Evolutionary conservation across 1,284 basidiomycete species (phyloP), one percentile per base, ranked within the genome.

Genomic region (Irpex sp.): DNA sequence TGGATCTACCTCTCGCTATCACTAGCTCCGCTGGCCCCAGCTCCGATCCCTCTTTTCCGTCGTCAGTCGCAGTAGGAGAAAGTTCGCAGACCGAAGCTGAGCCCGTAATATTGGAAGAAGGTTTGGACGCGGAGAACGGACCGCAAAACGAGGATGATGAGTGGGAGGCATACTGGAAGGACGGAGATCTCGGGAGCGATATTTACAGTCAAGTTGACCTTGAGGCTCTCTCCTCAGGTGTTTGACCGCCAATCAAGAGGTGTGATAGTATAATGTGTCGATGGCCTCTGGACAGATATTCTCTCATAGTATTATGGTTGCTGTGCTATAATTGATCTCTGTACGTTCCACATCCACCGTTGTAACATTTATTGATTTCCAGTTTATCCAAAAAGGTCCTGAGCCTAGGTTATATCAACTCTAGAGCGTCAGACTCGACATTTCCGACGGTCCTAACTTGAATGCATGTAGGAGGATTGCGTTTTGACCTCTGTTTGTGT

Each of bases 151-250:
- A 64, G 9, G 62, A 76, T 51, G 78, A 81, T 62, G 81, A 81
- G 66, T 80, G 77, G 75, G 81, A 83, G 26, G 69, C 72, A 59
- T 80, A 81, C 59, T 82, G 81, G 81, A 75, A 74, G 52, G 69
- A 74, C 6, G 73, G 78, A 51, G 75, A 75, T 48, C 70, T 75
- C 57, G 68, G 74, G 6, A 72, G 71, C 40, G 74, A 75, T 57
- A 64, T 74, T 19, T 77, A 76, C 57, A 71, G 75, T 38, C 70
- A 70, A 60, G 59, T 77, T 19, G 75, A 77, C 64, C 71, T 75
- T 63, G 76, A 76, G 60, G 67, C 71, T 19, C 64, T 64, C 13
- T 58, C 62, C 15, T 64, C 62, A 21, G 49, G 49, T n/a, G 7
- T 51, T 9, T 51, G 49, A 51, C 17, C 56, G 34, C 17, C 37